Percentiles rank a stretch among this genome's conserved stretches.
These are phyloP conservation scores for Russula sp. DNA, from an alignment of 768 basidiomycete species.

Conservation along the genomic window DNA sequence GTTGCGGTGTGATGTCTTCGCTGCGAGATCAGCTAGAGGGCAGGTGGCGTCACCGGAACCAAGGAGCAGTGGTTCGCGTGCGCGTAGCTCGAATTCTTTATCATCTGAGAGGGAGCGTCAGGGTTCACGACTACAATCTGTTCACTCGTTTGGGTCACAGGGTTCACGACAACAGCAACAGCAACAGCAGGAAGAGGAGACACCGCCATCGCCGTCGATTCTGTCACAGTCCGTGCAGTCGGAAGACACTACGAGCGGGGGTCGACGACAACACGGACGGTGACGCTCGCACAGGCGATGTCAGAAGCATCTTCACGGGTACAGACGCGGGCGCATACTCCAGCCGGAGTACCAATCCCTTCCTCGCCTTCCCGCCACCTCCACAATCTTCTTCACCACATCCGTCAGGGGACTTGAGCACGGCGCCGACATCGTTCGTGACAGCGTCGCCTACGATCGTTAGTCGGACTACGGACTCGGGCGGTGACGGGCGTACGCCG, in stretches of 20 bases:
- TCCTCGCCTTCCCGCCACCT: neutral
- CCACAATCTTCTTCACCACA: neutral
- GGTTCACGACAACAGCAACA: constrained; percentile 1
- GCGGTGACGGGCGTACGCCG: neutral
- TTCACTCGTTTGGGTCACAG: constrained; percentile 9
- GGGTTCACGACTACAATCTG: constrained; percentile 11
- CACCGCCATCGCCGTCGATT: constrained; percentile 28
- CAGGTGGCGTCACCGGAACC: constrained; percentile 8
- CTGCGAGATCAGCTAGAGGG: constrained; percentile 6
- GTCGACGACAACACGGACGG: constrained; percentile 17
- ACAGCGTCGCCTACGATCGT: neutral
- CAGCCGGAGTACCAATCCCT: neutral
- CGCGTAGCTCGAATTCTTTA: too few relatives aligned
- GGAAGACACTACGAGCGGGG: constrained; percentile 18
- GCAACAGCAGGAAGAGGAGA: neutral
- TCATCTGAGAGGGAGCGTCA: constrained; percentile 18
- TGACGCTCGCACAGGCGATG: neutral
- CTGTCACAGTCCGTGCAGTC: constrained; percentile 30
- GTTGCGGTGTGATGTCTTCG: neutral
- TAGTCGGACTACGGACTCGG: neutral
- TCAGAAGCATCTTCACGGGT: constrained; percentile 4
- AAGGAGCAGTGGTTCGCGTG: too few relatives aligned
- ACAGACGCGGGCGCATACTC: constrained; percentile 28
- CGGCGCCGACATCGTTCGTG: neutral
- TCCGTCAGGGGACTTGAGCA: neutral